Evolutionary conservation across 2,329 filamentous ascomycete species (phyloP).

Genomic region (Sclerotinia spermophila): DNA sequence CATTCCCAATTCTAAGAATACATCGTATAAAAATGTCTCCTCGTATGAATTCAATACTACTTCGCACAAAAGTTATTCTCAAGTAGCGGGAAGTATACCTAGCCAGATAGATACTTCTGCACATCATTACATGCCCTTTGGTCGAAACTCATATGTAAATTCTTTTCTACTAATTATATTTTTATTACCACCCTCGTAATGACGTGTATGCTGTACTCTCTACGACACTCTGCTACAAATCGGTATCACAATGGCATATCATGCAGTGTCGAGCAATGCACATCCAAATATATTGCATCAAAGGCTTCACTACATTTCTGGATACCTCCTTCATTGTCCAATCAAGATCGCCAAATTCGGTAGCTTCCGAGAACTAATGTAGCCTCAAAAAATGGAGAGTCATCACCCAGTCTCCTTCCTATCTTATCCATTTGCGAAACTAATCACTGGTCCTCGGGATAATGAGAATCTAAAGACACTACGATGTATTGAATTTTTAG

Average conservation of each 20-base stretch:
- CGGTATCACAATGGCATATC: background rate
- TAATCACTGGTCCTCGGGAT: background rate
- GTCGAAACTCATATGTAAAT: background rate
- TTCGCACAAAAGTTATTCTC: too few relatives aligned
- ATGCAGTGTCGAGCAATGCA: background rate
- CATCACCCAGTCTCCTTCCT: background rate
- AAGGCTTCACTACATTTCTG: background rate
- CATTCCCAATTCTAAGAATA: background rate
- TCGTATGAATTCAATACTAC: too few relatives aligned
- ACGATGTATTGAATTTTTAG: background rate
- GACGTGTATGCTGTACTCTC: background rate
- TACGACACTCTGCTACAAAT: background rate
- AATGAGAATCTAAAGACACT: background rate
- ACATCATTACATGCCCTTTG: too few relatives aligned
- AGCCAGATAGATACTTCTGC: too few relatives aligned
- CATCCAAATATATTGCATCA: background rate
- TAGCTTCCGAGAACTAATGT: background rate
- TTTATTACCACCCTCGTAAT: background rate
- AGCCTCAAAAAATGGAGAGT: background rate
- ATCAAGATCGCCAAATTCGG: background rate
- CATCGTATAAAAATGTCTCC: too few relatives aligned
- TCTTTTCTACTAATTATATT: background rate
- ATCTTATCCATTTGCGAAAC: background rate
- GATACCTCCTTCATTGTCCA: background rate
- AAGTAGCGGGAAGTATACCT: background rate